These are phyloP conservation scores for Entomortierella lignicola DNA, from an alignment of 192 early-diverging fungal genomes.

Conservation along the genomic window DNA sequence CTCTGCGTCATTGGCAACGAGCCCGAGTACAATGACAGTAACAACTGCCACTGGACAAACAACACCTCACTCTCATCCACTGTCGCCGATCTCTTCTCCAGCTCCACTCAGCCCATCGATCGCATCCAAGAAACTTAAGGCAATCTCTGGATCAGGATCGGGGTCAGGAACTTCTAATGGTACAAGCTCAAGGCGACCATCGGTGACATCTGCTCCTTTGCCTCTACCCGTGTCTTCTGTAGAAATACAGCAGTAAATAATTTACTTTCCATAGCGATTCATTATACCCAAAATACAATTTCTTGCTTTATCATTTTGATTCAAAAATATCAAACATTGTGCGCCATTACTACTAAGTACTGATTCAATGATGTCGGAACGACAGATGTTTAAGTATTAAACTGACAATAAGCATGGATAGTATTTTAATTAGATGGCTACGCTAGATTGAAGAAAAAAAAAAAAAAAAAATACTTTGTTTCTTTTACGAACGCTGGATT, in stretches of 20 bases:
- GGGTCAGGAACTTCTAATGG: not conserved
- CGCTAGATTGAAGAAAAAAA: no score
- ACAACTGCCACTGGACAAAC: not conserved
- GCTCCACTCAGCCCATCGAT: conserved; percentile 3
- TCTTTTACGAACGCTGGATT: conserved; percentile 5
- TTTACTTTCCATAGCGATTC: no score
- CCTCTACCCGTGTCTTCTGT: not conserved
- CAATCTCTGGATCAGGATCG: conserved; percentile 1
- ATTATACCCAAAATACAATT: no score
- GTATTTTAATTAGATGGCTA: no score
- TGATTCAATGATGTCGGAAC: no score
- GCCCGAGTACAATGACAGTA: not conserved
- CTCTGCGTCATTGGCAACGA: not conserved
- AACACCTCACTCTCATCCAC: conserved; percentile 4
- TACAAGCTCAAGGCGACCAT: not conserved
- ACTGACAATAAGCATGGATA: no score
- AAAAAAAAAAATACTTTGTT: no score
- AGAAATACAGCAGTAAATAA: no score
- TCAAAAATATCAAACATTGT: no score
- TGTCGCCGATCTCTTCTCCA: conserved; percentile 1
- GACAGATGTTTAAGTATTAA: no score
- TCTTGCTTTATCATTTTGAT: no score
- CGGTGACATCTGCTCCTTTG: not conserved
- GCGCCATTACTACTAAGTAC: no score
- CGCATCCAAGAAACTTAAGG: conserved; percentile 11